phyloP scores from a whole-genome alignment of 2,329 filamentous ascomycete species.

The Monosporascus sp. region DNA sequence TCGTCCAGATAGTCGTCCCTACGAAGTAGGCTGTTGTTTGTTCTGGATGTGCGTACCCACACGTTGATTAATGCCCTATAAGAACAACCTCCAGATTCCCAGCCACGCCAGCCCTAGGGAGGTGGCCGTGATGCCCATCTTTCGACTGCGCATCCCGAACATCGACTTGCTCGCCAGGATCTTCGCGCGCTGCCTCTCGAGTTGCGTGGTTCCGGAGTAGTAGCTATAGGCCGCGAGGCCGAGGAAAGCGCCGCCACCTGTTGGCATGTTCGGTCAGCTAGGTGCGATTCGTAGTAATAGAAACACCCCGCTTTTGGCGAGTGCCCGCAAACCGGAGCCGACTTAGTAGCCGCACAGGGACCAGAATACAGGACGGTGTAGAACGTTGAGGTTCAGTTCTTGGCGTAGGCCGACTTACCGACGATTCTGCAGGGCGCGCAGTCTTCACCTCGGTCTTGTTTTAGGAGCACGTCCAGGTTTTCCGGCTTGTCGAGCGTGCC shows the following conservation, averaged over 20 bases:
- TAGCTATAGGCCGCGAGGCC: conserved; percentile 76
- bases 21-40: too few relatives aligned
- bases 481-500: conserved; percentile 56
- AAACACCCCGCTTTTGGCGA: background rate
- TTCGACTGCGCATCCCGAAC: conserved; percentile 68
- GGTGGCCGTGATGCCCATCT: conserved; percentile 61
- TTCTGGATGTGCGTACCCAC: too few relatives aligned
- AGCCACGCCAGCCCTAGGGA: conserved; percentile 64
- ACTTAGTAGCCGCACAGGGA: background rate
- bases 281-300: conserved; percentile 1
- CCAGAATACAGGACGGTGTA: background rate
- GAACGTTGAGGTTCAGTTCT: too few relatives aligned
- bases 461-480: conserved; percentile 54
- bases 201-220: conserved; percentile 66
- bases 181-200: conserved; percentile 58
- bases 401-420: conserved; percentile 44
- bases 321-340: background rate
- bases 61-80: conserved; percentile 31
- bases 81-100: conserved; percentile 64
- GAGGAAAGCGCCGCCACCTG: conserved; percentile 71
- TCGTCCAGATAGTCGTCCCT: too few relatives aligned
- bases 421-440: conserved; percentile 68
- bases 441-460: conserved; percentile 55
- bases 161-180: conserved; percentile 66
- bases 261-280: conserved; percentile 1